phyloP scores from a whole-genome alignment of 257 asterid genomes.

The Rhazya stricta region DNA sequence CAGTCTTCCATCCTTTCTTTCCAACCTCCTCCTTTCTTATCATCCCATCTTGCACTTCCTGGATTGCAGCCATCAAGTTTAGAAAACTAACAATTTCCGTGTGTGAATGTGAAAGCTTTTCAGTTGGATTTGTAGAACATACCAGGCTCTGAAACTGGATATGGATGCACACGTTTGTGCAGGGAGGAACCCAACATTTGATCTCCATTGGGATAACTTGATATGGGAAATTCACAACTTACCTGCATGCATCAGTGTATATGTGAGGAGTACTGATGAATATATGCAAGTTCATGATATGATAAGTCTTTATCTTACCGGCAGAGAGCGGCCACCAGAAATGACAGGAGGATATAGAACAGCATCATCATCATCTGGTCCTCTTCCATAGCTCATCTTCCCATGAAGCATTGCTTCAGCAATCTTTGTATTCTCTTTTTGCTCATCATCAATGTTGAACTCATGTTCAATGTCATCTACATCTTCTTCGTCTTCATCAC shows the following conservation, averaged over 20 bases:
- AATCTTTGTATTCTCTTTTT: slow-evolving; percentile 51
- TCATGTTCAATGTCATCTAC: slow-evolving; percentile 93
- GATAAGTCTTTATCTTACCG: slow-evolving; percentile 33
- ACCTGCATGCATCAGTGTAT: slow-evolving; percentile 37
- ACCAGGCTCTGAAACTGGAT: slow-evolving; percentile 63
- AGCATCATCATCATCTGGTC: slow-evolving; percentile 73
- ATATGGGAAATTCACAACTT: slow-evolving; percentile 72
- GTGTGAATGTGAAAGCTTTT: neutral
- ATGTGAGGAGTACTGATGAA: neutral
- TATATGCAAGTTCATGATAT: neutral
- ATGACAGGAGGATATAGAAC: slow-evolving; percentile 77
- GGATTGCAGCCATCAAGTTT: slow-evolving; percentile 13
- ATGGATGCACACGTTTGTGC: slow-evolving; percentile 87
- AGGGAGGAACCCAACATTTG: slow-evolving; percentile 56
- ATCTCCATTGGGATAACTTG: slow-evolving; percentile 65
- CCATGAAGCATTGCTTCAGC: slow-evolving; percentile 95
- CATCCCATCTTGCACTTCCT: slow-evolving; percentile 92
- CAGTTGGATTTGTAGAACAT: neutral
- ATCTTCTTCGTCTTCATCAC: slow-evolving; percentile 97
- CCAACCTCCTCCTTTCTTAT: slow-evolving; percentile 74
- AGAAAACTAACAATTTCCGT: neutral
- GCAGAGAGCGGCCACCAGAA: slow-evolving; percentile 68
- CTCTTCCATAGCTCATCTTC: slow-evolving; percentile 95
- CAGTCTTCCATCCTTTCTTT: slow-evolving; percentile 97
- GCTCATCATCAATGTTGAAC: slow-evolving; percentile 69